Percentiles rank a stretch among this genome's conserved stretches.
Evolutionary conservation across 208 protist genomes (phyloP).

Genomic region (Herpetomonas tarakana): DNA sequence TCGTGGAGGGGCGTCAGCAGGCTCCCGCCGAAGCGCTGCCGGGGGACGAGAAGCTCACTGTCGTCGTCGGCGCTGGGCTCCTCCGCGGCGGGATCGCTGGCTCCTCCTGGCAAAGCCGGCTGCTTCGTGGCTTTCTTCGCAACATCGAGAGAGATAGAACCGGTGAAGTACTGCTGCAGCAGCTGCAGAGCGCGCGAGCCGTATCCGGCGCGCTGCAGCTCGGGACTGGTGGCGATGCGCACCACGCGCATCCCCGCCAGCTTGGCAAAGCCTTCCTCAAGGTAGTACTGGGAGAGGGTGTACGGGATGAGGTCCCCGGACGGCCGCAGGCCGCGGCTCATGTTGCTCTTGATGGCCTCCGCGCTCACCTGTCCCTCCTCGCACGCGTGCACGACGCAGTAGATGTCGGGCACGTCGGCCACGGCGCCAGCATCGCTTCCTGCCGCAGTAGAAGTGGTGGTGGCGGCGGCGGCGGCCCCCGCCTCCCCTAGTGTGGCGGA

Average conservation of each 20-base stretch:
- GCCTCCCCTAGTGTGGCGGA: conserved; percentile 41
- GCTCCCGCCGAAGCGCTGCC: conserved; percentile 51
- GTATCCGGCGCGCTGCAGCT: conserved; percentile 97
- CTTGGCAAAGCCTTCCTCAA: conserved; percentile 94
- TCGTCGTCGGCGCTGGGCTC: conserved; percentile 15
- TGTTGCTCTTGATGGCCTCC: conserved; percentile 77
- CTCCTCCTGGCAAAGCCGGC: neutral
- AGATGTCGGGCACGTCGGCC: conserved; percentile 92
- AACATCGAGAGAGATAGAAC: conserved; percentile 69
- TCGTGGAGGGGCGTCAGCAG: conserved; percentile 87
- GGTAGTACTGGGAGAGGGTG: conserved; percentile 96
- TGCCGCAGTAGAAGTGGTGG: conserved; percentile 26
- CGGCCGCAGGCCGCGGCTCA: conserved; percentile 90
- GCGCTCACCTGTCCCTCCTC: conserved; percentile 96
- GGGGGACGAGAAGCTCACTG: conserved; percentile 12
- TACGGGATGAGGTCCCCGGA: conserved; percentile 99
- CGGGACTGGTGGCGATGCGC: conserved; percentile 98
- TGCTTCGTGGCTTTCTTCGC: neutral
- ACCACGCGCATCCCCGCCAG: conserved; percentile 97
- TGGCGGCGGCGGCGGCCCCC: neutral
- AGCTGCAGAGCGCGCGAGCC: conserved; percentile 93
- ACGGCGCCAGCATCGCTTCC: conserved; percentile 3
- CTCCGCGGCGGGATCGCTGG: conserved; percentile 3
- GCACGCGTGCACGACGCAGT: conserved; percentile 97
- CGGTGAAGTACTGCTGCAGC: conserved; percentile 95